phyloP scores from a whole-genome alignment of 345 rosid species.

The Sisymbrium irio region DNA sequence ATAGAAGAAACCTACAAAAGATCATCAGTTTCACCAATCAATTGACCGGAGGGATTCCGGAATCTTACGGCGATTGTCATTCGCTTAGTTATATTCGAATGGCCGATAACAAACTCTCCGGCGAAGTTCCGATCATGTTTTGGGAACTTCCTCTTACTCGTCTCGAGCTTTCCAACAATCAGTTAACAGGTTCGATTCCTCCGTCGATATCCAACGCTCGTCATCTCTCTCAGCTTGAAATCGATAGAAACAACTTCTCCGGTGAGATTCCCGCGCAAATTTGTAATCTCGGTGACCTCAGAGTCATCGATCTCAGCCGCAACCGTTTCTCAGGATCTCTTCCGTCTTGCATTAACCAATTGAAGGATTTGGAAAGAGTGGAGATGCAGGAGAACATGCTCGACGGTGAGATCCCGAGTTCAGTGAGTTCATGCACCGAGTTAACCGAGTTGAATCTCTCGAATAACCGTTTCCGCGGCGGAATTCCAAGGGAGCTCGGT shows the following conservation, averaged over 20 bases:
- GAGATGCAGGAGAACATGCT: conserved; percentile 52
- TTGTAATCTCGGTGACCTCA: conserved; percentile 38
- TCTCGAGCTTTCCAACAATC: conserved; percentile 50
- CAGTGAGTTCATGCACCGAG: conserved; percentile 44
- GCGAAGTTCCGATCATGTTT: conserved; percentile 42
- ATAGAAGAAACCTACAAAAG: conserved; percentile 37
- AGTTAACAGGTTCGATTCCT: conserved; percentile 53
- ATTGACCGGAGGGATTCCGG: conserved; percentile 52
- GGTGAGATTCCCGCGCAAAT: conserved; percentile 48
- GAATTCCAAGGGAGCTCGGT: conserved; percentile 58
- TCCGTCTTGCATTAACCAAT: conserved; percentile 45
- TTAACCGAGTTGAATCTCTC: conserved; percentile 56
- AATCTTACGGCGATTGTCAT: conserved; percentile 50
- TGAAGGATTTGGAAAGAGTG: conserved; percentile 52
- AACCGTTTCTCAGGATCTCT: conserved; percentile 48
- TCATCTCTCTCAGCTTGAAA: conserved; percentile 27
- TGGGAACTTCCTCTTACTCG: conserved; percentile 50
- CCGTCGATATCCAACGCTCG: conserved; percentile 39
- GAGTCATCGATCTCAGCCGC: conserved; percentile 40
- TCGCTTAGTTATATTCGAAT: conserved; percentile 48
- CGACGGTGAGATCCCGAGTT: conserved; percentile 50
- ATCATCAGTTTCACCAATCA: conserved; percentile 48
- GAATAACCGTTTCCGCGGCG: conserved; percentile 47
- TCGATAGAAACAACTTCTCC: conserved; percentile 55
- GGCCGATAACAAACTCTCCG: conserved; percentile 50